Conservation (phyloP, 805 yeast species). For the Ascoidea rubescens region DNA sequence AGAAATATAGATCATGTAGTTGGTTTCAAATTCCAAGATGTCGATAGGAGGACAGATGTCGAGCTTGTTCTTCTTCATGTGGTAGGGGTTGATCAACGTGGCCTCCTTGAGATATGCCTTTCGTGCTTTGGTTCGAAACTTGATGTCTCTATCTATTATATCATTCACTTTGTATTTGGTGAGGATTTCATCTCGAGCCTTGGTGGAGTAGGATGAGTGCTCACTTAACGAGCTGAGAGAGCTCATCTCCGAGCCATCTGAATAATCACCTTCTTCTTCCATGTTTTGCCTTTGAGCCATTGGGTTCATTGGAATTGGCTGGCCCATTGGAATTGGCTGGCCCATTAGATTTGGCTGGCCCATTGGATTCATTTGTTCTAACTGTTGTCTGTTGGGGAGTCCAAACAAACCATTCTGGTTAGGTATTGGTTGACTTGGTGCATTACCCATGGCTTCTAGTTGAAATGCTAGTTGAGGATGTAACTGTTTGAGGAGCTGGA, state of each 20-base stretch:
- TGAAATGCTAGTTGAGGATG: neutral
- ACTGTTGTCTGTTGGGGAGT: neutral
- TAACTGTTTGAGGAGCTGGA: neutral
- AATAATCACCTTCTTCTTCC: neutral
- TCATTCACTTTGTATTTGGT: conserved; percentile 1
- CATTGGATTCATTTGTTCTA: neutral
- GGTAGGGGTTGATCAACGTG: conserved; percentile 1
- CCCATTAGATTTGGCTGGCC: neutral
- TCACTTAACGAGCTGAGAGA: neutral
- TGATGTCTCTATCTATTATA: conserved; percentile 2
- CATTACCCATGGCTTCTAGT: neutral
- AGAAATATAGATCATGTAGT: conserved; percentile 20
- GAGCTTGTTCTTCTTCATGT: conserved; percentile 1
- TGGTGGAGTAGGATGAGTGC: neutral
- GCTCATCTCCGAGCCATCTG: neutral
- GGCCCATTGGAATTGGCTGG: neutral
- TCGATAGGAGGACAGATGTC: conserved; percentile 18
- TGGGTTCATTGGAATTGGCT: neutral
- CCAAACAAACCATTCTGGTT: neutral
- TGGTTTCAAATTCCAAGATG: conserved; percentile 21
- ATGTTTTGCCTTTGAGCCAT: neutral
- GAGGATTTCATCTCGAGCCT: neutral
- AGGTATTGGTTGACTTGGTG: neutral
- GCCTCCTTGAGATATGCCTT: conserved; percentile 5
- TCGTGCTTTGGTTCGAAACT: conserved; percentile 1